Base-by-base conservation (phyloP, 169 alveolate species). In the Babesia bigemina region DNA sequence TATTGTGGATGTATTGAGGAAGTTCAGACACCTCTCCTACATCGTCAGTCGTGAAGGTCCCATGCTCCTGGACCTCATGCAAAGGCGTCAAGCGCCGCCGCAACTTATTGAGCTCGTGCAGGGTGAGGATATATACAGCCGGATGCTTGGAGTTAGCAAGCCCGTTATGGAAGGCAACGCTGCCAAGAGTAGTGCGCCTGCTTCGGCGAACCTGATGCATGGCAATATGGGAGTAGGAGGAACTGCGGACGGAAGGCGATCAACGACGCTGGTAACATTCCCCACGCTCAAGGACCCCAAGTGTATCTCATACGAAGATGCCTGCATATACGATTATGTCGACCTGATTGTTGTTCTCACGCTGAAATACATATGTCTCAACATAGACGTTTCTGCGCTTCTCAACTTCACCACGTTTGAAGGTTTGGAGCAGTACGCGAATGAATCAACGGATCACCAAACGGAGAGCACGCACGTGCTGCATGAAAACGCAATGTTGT, bases 11-110 rank as follows among this genome's bases (percentile, higher is more conserved):
- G 50, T 82, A 4, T 33, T 82, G 48, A 49, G 85, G 47, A 71
- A 49, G 52, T 82, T 82, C 50, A 49, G 85, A 8, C 84, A 82
- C 45, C 49, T 82, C 11, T 82, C 89, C n/a, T 82, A 74, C 39
- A 82, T 82, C 29, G 75, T 82, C 12, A 76, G 85, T 21, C 66
- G 89, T 53, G 89, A 82, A 33, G 89, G 89, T 10, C 89, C 71
- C 47, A 69, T 74, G 57, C 28, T 73, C 3, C 65, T 73, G 45
- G 89, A 82, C 26, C n/a, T 73, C 50, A 82, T 82, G 89, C 86
- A 82, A 57, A 55, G 79, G 59, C 33, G 75, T 12, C 84, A 73
- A n/a, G 85, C 69, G 22, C 79, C 89, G 19, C 77, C 71, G 21
- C 63, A 62, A 19, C 74, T 82, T 21, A 29, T 82, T 16, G 66